Evolutionary conservation across 2,329 filamentous ascomycete species (phyloP), one percentile per base, ranked within the genome.

Genomic region (Phaeosphaeria sp.): DNA sequence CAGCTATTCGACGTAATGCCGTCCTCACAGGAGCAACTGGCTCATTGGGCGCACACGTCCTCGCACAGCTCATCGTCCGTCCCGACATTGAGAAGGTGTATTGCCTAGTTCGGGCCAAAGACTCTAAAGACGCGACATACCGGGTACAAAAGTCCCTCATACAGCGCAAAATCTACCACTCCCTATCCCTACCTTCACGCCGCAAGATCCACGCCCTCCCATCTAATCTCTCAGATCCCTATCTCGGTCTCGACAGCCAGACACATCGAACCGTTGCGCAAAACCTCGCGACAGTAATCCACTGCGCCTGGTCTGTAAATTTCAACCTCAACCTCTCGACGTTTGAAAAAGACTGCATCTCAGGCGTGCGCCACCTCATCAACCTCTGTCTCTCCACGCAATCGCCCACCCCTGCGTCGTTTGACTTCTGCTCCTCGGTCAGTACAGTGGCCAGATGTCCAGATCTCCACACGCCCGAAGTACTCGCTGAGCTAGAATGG

Each of bases 1-100:
- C 36, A 6, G 36, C 36, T 15, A 39, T 83, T 55, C 46, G 55
- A 72, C 30, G 39, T 23, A 41, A 42, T 17, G 52, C 64, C 21
- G 57, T 87, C 1, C 73, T 90, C 3, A 90, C 88, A 1, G 89
- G 89, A 1, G 83, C 85, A 0, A 90, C 89, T 0, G 89, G 89
- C 0, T 89, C 87, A 2, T 79, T 90, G 0, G 89, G 89, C 1
- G 81, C 85, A 0, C 87, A 89, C 64, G 78, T 89, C 1, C 78
- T 87, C 1, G 66, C 71, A 5, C 72, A 78, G 23, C 58, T 80
- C 9, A 63, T 70, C 6, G 52, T 49, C 22, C 69, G 67, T 2
- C 43, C 68, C 18, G 63, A 74, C 33, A 68, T 79, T 17, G 52
- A 67, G 3, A 77, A 72, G 4, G 75, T 87, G 1, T 84, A 84